phyloP scores from a whole-genome alignment of 805 yeast genomes.

The Lachancea nothofagi region DNA sequence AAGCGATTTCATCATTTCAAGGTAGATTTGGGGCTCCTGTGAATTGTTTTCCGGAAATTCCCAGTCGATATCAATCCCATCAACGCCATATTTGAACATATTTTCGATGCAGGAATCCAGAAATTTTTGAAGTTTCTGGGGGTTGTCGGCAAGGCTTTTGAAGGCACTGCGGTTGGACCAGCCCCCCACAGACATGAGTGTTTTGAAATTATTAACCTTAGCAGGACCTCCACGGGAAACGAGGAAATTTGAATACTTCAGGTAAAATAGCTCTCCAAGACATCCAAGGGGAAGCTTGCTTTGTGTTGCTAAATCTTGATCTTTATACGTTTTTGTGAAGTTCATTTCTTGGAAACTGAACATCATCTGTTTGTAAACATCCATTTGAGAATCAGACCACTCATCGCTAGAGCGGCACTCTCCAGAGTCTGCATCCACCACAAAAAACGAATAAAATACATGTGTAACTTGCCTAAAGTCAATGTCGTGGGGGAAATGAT shows the following conservation, averaged over 20 bases:
- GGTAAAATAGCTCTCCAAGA: constrained; percentile 42
- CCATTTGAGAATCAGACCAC: constrained; percentile 56
- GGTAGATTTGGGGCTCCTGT: constrained; percentile 41
- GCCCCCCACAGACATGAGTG: constrained; percentile 82
- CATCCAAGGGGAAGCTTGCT: constrained; percentile 38
- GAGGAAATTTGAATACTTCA: constrained; percentile 35
- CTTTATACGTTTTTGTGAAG: constrained; percentile 8
- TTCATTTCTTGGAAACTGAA: constrained; percentile 14
- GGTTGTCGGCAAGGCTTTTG: constrained; percentile 38
- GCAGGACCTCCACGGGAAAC: constrained; percentile 6
- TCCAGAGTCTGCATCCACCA: constrained; percentile 52
- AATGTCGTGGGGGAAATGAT: constrained; percentile 55
- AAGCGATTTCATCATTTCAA: constrained; percentile 38
- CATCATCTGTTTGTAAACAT: constrained; percentile 18
- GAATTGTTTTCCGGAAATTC: constrained; percentile 61
- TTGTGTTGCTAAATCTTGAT: neutral
- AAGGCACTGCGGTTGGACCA: constrained; percentile 52
- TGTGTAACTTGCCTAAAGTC: constrained; percentile 56
- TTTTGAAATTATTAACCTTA: constrained; percentile 39
- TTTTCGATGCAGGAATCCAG: constrained; percentile 43
- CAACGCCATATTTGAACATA: constrained; percentile 58
- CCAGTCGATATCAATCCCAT: constrained; percentile 94
- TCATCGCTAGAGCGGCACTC: constrained; percentile 49
- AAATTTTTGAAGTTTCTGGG: constrained; percentile 40
- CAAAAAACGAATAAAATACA: constrained; percentile 72